Base-by-base conservation (phyloP, 2,329 filamentous ascomycete genomes). In the Pseudopyrenochaeta lycopersici region DNA sequence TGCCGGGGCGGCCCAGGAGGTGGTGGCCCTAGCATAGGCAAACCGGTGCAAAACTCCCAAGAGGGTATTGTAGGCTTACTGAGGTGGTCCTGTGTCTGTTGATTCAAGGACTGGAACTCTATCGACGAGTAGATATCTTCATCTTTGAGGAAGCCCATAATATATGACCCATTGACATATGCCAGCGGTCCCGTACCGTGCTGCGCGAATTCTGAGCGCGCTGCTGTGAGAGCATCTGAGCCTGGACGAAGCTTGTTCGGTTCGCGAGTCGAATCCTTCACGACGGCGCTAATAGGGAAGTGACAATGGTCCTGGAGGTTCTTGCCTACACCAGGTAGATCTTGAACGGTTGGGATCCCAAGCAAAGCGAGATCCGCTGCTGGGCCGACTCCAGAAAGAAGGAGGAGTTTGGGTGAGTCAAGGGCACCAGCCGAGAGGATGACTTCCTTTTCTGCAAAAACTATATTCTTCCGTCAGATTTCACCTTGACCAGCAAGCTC, bases 361-460 rank as follows among this genome's bases (percentile, higher is more conserved):
- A 83, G 79, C 41, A 75, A 74, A 14, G 77, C 52, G 6, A 89
- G 79, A 53, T 85, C 80, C 0, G 73, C 63, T 6, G 70, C 62
- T 0, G 84, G 84, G 0, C 86, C 86, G 30, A 89, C 80, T 7
- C 86, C 86, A 47, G 79, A 84, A 1, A 88, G 80, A 73, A 86
- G 83, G 6, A 89, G 81, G 3, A 89, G 68, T 71, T 88, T 48
- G 11, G 46, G 46, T 29, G 46, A 31, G 20, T 48, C 46, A 5
- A 48, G 36, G 4, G 35, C 46, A 5, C 46, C 46, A 21, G 46
- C 46, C 2, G 23, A 40, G 2, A 48, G 17, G 1, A 48, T 39
- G 6, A 48, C 46, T 23, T 48, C 46, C 23, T 41, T 48, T 6
- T 17, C n/a, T 15, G 35, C 46, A 41, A 40, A 48, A 9, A 48